Conservation (phyloP, 192 early-diverging fungal genomes). For the Coemansia sp. region DNA sequence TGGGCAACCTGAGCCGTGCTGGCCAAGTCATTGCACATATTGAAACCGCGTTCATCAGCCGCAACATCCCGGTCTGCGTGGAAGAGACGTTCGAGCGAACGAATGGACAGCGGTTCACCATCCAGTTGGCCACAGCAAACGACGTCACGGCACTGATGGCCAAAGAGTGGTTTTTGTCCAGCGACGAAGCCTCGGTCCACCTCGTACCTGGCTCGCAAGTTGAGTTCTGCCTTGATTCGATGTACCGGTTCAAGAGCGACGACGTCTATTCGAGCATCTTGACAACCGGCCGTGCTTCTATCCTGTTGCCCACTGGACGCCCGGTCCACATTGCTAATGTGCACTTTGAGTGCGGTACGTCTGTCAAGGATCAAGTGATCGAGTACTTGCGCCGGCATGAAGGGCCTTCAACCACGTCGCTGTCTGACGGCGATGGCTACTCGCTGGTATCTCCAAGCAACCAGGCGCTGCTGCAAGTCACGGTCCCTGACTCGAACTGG, state of each 20-base stretch:
- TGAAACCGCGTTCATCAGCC: constrained; percentile 80
- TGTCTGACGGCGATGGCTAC: constrained; percentile 77
- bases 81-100: constrained; percentile 75
- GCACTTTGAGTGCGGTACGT: constrained; percentile 66
- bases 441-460: neutral
- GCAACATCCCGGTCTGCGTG: constrained; percentile 73
- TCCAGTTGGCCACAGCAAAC: constrained; percentile 66
- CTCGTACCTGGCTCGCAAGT: constrained; percentile 60
- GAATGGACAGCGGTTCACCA: constrained; percentile 67
- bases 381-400: constrained; percentile 81
- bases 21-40: constrained; percentile 70
- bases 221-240: constrained; percentile 81
- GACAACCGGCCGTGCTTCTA: constrained; percentile 66
- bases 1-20: constrained; percentile 62
- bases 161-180: constrained; percentile 78
- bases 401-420: constrained; percentile 65
- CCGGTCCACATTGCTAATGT: constrained; percentile 77
- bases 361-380: constrained; percentile 79
- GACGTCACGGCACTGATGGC: constrained; percentile 82
- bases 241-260: constrained; percentile 63
- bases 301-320: constrained; percentile 59
- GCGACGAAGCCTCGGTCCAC: constrained; percentile 14
- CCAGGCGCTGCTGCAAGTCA: neutral
- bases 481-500: constrained; percentile 74
- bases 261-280: constrained; percentile 65